A percentile compares a stretch with the other conserved stretches of the same genome.
These are phyloP conservation scores for Vitis labrusca DNA, from an alignment of 164 flowering plant genomes.

Conservation along the genomic window DNA sequence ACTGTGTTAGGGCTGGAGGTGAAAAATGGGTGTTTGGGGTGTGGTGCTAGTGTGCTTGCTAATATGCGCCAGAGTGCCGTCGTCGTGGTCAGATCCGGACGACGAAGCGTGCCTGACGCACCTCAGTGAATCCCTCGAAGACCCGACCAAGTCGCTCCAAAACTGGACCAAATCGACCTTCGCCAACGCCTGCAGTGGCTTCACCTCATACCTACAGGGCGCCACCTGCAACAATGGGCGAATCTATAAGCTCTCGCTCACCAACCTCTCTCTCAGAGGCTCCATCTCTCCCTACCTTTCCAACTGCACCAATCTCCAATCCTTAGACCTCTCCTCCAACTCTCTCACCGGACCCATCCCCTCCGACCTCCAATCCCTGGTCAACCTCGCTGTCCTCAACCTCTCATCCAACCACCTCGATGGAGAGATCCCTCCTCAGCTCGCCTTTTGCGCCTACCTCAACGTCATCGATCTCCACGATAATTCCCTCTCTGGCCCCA, in stretches of 20 bases:
- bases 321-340: slow-evolving; percentile 94
- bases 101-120: slow-evolving; percentile 73
- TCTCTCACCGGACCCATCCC: slow-evolving; percentile 76
- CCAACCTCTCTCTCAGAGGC: slow-evolving; percentile 67
- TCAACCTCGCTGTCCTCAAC: slow-evolving; percentile 90
- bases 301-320: slow-evolving; percentile 86
- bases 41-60: slow-evolving; percentile 3
- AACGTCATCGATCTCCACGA: slow-evolving; percentile 87
- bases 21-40: slow-evolving; percentile 2
- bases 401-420: slow-evolving; percentile 71
- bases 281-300: slow-evolving; percentile 74
- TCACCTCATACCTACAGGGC: slow-evolving; percentile 74
- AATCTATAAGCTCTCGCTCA: slow-evolving; percentile 85
- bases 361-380: slow-evolving; percentile 60
- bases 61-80: slow-evolving; percentile 20
- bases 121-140: slow-evolving; percentile 47
- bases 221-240: slow-evolving; percentile 96
- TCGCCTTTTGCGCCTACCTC: slow-evolving; percentile 76
- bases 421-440: slow-evolving; percentile 70
- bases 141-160: slow-evolving; percentile 55
- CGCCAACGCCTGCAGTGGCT: slow-evolving; percentile 77
- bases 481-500: slow-evolving; percentile 65
- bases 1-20: neutral
- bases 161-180: slow-evolving; percentile 77
- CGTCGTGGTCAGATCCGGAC: slow-evolving; percentile 54